These are phyloP conservation scores for Corymbia citriodora DNA, from an alignment of 441 rosid genomes.

Conservation along the genomic window DNA sequence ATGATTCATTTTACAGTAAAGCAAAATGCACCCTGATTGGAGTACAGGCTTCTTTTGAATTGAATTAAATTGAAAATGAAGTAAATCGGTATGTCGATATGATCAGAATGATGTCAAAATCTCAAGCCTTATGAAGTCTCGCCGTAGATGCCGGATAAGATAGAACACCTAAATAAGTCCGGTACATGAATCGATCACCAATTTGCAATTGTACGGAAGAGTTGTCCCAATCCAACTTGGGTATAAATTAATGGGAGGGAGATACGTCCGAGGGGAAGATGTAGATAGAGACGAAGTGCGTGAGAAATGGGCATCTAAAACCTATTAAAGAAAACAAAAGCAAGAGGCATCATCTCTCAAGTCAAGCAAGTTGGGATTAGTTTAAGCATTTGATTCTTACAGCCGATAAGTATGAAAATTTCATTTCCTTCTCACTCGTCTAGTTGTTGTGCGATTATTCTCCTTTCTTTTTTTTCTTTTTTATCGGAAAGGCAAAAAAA, in stretches of 20 bases:
- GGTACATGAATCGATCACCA: neutral
- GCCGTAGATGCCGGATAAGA: neutral
- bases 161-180: neutral
- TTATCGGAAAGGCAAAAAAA: neutral
- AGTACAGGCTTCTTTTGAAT: neutral
- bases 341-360: neutral
- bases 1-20: too few species aligned
- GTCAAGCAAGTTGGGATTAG: neutral
- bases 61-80: neutral
- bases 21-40: too few species aligned
- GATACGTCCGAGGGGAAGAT: neutral
- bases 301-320: neutral
- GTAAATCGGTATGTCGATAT: too few species aligned
- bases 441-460: neutral
- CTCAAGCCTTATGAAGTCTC: neutral
- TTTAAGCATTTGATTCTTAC: neutral
- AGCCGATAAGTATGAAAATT: neutral
- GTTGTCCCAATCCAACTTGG: neutral
- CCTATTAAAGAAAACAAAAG: neutral
- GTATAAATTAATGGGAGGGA: neutral
- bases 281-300: neutral
- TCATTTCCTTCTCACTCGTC: neutral
- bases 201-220: neutral
- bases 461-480: neutral
- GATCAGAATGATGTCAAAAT: accelerated